Base-by-base conservation (phyloP, 306 rosid genomes). In the Cucurbita argyrosperma region DNA sequence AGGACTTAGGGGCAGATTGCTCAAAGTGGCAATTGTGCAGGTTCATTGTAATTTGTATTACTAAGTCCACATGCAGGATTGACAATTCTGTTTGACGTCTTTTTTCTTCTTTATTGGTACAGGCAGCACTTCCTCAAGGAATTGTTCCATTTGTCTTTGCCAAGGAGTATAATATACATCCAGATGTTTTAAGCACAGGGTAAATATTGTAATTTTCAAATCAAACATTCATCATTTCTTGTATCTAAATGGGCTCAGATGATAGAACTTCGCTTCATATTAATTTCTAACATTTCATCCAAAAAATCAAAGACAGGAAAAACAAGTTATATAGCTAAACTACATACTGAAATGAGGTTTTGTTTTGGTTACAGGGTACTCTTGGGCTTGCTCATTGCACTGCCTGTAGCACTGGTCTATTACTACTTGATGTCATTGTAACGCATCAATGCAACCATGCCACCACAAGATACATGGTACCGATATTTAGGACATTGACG, bases 111-210 rank as follows among this genome's bases (percentile, higher is more conserved):
- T 72, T 46, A 71, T 37, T 74, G 65, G 42, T 80, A 79, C 85
- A 94, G 99, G 99, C 99, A 40, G 92, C 96, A 75, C 87, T 94
- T 39, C 99, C 99, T 59, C 99, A 89, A 77, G 99, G 96, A 79
- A 94, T 94, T 74, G 99, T 91, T 80, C 96, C 99, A 59, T 94
- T 94, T 79, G 97, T 94, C 53, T 90, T 94, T 72, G 92, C 98
- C 38, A 90, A 84, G 82, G 98, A 94, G 85, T 94, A 94, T 30
- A 84, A 90, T 58, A 83, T 89, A 21, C 76, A 90, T 79, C 97
- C 98, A 54, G 87, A 86, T 50, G 79, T 94, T 78, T 74, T 90
- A 59, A 90, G 98, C 81, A 90, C 98, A 2, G 97, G 95, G 98
- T 90, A 85, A 60, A 64, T 21, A 75, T 76, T 81, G 9, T 76